A percentile compares a stretch with the other conserved stretches of the same genome.
Evolutionary conservation across 331 rosid species (phyloP).

Genomic region (Spiraea crenata): DNA sequence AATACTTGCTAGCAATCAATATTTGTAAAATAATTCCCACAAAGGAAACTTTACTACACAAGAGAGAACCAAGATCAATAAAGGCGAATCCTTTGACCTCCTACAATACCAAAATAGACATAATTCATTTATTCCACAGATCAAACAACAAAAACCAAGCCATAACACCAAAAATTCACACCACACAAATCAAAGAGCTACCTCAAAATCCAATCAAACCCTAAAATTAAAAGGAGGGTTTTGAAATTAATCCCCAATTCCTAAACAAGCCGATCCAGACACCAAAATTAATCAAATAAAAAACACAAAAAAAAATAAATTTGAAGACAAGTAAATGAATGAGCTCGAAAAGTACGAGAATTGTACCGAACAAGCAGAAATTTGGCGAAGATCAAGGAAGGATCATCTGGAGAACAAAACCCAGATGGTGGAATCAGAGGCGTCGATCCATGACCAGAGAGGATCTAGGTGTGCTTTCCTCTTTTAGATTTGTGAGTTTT

Average conservation of each 20-base stretch:
- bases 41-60: not conserved
- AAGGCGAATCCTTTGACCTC: constrained; percentile 10
- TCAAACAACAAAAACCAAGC: constrained; percentile 16
- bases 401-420: constrained; percentile 11
- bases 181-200: constrained; percentile 30
- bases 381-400: constrained; percentile 23
- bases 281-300: constrained; percentile 14
- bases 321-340: not conserved
- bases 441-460: constrained; percentile 44
- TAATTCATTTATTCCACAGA: constrained; percentile 7
- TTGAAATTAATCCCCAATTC: constrained; percentile 11
- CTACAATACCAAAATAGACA: constrained; percentile 14
- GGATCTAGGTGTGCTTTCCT: constrained; percentile 14
- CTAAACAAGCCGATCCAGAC: constrained; percentile 27
- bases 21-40: not conserved
- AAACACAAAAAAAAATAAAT: constrained; percentile 9
- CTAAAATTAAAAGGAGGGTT: not conserved
- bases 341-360: constrained; percentile 13
- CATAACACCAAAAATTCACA: constrained; percentile 18
- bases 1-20: not conserved
- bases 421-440: constrained; percentile 25
- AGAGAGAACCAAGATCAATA: not conserved
- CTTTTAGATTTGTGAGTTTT: constrained; percentile 15
- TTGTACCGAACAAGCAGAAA: constrained; percentile 35
- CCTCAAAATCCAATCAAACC: constrained; percentile 7